These are phyloP conservation scores for Brettanomyces naardenensis DNA, from an alignment of 805 yeast genomes.

Conservation along the genomic window DNA sequence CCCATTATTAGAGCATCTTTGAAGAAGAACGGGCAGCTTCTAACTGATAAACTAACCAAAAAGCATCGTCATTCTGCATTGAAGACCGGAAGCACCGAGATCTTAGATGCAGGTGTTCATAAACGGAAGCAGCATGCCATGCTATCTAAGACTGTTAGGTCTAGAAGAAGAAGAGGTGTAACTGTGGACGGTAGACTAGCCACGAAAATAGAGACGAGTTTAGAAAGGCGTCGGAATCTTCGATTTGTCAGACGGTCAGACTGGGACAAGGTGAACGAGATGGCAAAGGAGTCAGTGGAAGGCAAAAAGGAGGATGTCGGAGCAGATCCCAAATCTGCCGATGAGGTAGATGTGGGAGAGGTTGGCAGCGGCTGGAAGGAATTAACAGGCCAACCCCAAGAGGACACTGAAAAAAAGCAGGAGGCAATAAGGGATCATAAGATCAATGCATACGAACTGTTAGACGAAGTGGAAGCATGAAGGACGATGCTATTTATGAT, in stretches of 20 bases:
- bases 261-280: conserved; percentile 62
- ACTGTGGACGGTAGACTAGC: conserved; percentile 17
- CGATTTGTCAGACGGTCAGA: conserved; percentile 58
- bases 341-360: conserved; percentile 2
- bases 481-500: neutral
- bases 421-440: conserved; percentile 4
- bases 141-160: conserved; percentile 21
- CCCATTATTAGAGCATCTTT: conserved; percentile 60
- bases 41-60: conserved; percentile 47
- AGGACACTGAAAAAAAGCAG: neutral
- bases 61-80: conserved; percentile 10
- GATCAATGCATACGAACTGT: conserved; percentile 18
- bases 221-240: conserved; percentile 54
- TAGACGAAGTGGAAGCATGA: conserved; percentile 22
- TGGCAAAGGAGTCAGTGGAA: conserved; percentile 27
- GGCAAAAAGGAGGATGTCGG: conserved; percentile 4
- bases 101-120: conserved; percentile 4
- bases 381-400: neutral
- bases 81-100: neutral
- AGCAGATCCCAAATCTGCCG: conserved; percentile 6
- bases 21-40: conserved; percentile 50
- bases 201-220: conserved; percentile 53
- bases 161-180: conserved; percentile 9
- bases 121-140: conserved; percentile 19
- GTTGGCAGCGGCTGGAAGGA: conserved; percentile 2